Conservation (phyloP, 202 grass and related monocot genomes). For the Dendrocalamus latiflorus region DNA sequence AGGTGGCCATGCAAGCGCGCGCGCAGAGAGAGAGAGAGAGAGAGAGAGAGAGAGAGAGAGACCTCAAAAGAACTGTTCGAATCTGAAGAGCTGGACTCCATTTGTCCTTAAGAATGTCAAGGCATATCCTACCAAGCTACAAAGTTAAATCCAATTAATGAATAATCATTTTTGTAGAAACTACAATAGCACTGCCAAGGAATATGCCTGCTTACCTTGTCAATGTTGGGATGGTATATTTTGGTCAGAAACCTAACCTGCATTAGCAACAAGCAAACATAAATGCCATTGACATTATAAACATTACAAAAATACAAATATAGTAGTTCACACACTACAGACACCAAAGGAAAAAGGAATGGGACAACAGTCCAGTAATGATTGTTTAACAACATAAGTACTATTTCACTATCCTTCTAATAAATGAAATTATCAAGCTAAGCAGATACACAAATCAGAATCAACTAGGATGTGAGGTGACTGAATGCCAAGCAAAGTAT, state of each 20-base stretch:
- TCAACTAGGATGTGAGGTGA: not conserved
- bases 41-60: not conserved
- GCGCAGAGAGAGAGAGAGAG: no score
- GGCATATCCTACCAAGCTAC: constrained; percentile 92
- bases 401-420: not conserved
- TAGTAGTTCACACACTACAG: not conserved
- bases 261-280: constrained; percentile 23
- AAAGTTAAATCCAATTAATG: constrained; percentile 5
- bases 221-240: constrained; percentile 91
- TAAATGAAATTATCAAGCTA: constrained; percentile 1
- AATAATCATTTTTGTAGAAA: constrained; percentile 2
- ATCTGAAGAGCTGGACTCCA: constrained; percentile 92
- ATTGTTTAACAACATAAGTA: not conserved
- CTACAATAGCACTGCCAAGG: not conserved
- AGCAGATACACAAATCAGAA: not conserved
- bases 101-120: constrained; percentile 87
- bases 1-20: not conserved
- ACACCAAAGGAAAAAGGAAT: not conserved
- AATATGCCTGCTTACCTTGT: constrained; percentile 52
- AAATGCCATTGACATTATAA: not conserved
- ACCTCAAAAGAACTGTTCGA: constrained; percentile 78
- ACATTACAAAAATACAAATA: not conserved
- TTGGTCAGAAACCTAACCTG: constrained; percentile 88
- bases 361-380: not conserved
- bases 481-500: not conserved